phyloP scores from a whole-genome alignment of 2,329 filamentous ascomycete species.

The Colletotrichum coccodes region DNA sequence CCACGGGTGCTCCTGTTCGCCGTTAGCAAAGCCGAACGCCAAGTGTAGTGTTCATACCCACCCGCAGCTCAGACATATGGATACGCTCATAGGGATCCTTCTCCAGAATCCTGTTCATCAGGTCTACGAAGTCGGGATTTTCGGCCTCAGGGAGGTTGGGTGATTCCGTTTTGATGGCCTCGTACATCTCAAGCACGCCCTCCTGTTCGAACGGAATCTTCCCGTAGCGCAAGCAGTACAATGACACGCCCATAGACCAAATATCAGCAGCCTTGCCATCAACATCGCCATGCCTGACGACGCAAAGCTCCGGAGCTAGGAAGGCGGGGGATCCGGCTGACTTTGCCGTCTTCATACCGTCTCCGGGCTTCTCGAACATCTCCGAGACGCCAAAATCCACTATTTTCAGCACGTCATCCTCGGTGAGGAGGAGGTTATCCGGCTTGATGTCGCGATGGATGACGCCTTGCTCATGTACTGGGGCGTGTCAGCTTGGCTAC shows the following conservation, averaged over 20 bases:
- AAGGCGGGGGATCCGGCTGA: slow-evolving; percentile 96
- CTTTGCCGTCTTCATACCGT: slow-evolving; percentile 91
- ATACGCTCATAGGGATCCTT: slow-evolving; percentile 89
- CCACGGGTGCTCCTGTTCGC: slow-evolving; percentile 84
- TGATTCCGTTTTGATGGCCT: slow-evolving; percentile 82
- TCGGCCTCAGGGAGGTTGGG: slow-evolving; percentile 71
- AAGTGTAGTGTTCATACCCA: slow-evolving; percentile 55
- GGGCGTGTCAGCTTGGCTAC: slow-evolving; percentile 19
- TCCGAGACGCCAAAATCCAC: slow-evolving; percentile 99
- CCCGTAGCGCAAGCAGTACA: slow-evolving; percentile 93
- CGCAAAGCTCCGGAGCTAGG: slow-evolving; percentile 90
- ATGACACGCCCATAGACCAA: slow-evolving; percentile 97
- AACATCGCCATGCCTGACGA: slow-evolving; percentile 85
- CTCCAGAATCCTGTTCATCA: slow-evolving; percentile 80
- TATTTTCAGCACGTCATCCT: slow-evolving; percentile 94
- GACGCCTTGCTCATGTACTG: slow-evolving; percentile 92
- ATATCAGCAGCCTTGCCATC: slow-evolving; percentile 93
- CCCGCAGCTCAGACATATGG: slow-evolving; percentile 82
- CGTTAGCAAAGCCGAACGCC: slow-evolving; percentile 23
- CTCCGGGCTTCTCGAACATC: slow-evolving; percentile 85
- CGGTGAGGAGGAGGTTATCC: slow-evolving; percentile 90
- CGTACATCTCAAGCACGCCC: slow-evolving; percentile 86
- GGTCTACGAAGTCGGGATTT: slow-evolving; percentile 75
- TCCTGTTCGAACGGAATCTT: slow-evolving; percentile 85
- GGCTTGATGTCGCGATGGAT: slow-evolving; percentile 98